phyloP scores from a whole-genome alignment of 208 protist species.

The Blastocrithidia nonstop region DNA sequence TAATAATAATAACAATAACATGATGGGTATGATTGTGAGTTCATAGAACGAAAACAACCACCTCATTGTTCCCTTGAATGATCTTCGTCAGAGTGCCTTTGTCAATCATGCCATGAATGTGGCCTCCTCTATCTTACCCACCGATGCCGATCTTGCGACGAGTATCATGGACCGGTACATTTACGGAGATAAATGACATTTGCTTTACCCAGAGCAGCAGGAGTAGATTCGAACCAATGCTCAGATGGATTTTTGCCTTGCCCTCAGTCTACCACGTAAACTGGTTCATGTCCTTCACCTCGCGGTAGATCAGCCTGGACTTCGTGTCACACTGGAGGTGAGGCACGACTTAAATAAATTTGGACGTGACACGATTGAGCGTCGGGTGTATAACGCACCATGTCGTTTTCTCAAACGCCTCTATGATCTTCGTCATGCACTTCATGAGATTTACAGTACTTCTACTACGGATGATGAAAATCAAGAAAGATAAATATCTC shows the following conservation, averaged over 20 bases:
- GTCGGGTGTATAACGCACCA: constrained; percentile 44
- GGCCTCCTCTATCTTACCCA: no score
- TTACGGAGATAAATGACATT: constrained; percentile 53
- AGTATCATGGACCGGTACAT: constrained; percentile 63
- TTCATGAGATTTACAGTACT: constrained; percentile 29
- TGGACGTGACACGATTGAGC: constrained; percentile 35
- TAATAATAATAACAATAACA: constrained; percentile 1
- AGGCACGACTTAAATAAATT: constrained; percentile 24
- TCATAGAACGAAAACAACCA: constrained; percentile 4
- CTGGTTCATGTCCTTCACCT: constrained; percentile 43
- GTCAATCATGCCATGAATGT: no score
- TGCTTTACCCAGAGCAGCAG: constrained; percentile 42
- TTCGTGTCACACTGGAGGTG: constrained; percentile 63
- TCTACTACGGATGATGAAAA: neutral
- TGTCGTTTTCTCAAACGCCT: constrained; percentile 63
- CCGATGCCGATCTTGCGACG: constrained; percentile 21
- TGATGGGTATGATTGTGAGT: neutral
- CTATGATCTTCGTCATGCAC: constrained; percentile 63
- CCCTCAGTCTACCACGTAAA: constrained; percentile 47
- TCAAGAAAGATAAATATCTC: no score
- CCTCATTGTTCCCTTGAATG: constrained; percentile 2
- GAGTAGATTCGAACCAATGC: constrained; percentile 52
- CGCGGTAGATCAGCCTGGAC: constrained; percentile 43
- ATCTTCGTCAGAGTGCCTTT: neutral
- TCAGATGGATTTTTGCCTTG: constrained; percentile 60